phyloP scores from a whole-genome alignment of 345 rosid species.

The Salix arbutifolia region DNA sequence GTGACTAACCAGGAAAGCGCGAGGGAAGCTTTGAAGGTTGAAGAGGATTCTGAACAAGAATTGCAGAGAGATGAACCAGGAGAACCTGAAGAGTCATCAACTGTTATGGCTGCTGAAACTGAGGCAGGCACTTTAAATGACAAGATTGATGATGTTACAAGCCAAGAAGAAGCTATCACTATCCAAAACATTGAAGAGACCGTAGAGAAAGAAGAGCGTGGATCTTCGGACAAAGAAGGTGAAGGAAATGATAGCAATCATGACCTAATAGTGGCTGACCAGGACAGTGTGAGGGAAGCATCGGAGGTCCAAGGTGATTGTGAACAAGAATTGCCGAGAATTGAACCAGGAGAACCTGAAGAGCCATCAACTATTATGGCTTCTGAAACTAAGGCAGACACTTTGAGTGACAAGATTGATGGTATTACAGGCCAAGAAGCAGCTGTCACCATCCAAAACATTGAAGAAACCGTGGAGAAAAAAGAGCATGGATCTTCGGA shows the following conservation, averaged over 20 bases:
- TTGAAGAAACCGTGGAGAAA: conserved; percentile 1
- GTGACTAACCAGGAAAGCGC: not conserved
- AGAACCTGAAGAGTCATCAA: conserved; percentile 3
- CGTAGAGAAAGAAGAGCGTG: not conserved
- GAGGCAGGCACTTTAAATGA: not conserved
- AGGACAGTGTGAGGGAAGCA: not conserved
- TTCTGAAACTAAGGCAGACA: no score
- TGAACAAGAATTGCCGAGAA: not conserved
- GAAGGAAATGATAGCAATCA: not conserved
- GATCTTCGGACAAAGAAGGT: not conserved
- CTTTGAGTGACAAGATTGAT: not conserved
- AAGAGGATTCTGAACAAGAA: no score
- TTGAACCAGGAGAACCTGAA: not conserved
- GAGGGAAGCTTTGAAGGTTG: not conserved
- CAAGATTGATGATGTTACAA: not conserved
- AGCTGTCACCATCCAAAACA: conserved; percentile 5
- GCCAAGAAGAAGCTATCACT: not conserved
- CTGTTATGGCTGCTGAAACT: conserved; percentile 1
- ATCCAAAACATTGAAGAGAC: conserved; percentile 7
- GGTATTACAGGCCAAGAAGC: not conserved
- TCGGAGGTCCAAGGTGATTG: no score
- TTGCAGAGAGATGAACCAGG: not conserved
- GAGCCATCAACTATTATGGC: no score
- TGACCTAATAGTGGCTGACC: not conserved
- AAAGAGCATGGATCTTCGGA: not conserved